Conservation (phyloP, 768 basidiomycete species). For the Strobilomyces echinocephalus region DNA sequence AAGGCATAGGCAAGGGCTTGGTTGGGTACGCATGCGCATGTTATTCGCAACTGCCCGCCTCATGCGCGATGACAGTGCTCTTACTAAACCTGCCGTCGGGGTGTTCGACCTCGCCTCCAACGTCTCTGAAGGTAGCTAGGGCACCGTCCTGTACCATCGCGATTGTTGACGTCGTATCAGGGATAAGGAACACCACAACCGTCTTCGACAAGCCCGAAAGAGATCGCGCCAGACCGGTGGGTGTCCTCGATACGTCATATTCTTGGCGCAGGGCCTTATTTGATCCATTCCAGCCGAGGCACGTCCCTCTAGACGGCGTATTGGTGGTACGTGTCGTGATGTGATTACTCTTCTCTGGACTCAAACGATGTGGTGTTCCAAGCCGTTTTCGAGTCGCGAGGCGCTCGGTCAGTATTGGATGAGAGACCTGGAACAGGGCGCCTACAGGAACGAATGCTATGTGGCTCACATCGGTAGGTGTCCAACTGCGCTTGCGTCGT, state of each 20-base stretch:
- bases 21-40: slow-evolving; percentile 64
- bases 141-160: neutral
- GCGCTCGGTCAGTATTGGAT: slow-evolving; percentile 96
- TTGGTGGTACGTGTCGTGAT: slow-evolving; percentile 56
- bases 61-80: slow-evolving; percentile 46
- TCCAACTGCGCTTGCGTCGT: neutral
- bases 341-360: neutral
- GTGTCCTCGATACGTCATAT: slow-evolving; percentile 20
- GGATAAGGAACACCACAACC: slow-evolving; percentile 96
- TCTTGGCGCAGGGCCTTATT: slow-evolving; percentile 3
- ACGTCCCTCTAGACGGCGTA: slow-evolving; percentile 82
- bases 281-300: slow-evolving; percentile 59
- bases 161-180: slow-evolving; percentile 35
- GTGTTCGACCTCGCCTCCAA: slow-evolving; percentile 95
- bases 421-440: slow-evolving; percentile 87
- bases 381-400: slow-evolving; percentile 89
- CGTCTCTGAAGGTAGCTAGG: slow-evolving; percentile 72
- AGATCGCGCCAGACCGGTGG: slow-evolving; percentile 77
- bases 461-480: slow-evolving; percentile 85
- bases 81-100: slow-evolving; percentile 96
- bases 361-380: slow-evolving; percentile 3
- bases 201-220: slow-evolving; percentile 91
- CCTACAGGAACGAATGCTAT: slow-evolving; percentile 78
- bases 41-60: neutral
- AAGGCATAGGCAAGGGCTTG: slow-evolving; percentile 93